A percentile compares a stretch with the other conserved stretches of the same genome.
phyloP scores from a whole-genome alignment of 2,329 filamentous ascomycete genomes.

The Alternaria gaisen region DNA sequence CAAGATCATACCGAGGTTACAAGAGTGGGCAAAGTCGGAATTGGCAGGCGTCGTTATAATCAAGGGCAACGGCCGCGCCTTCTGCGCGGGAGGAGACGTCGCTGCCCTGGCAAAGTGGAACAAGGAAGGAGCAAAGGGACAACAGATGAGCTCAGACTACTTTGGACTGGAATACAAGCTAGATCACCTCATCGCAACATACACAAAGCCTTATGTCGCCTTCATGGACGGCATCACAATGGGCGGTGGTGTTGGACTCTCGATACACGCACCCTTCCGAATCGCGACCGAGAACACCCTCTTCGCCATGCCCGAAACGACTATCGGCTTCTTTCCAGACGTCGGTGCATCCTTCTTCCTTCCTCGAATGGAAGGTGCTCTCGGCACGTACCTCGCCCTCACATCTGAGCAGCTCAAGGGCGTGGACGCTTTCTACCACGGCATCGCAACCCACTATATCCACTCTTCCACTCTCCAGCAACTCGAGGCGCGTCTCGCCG shows the following conservation, averaged over 20 bases:
- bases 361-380: constrained; percentile 82
- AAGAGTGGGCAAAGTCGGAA: constrained; percentile 95
- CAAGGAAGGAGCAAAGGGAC: constrained; percentile 71
- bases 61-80: constrained; percentile 85
- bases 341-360: constrained; percentile 97
- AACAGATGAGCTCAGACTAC: constrained; percentile 80
- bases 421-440: constrained; percentile 86
- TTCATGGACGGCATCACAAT: constrained; percentile 99
- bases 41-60: constrained; percentile 92
- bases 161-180: constrained; percentile 96
- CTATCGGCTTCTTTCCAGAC: constrained; percentile 98
- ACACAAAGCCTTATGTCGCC: constrained; percentile 89
- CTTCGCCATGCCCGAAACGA: constrained; percentile 99
- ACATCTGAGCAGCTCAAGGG: constrained; percentile 86
- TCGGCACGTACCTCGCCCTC: constrained; percentile 92
- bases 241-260: constrained; percentile 95
- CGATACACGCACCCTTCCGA: constrained; percentile 92
- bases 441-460: constrained; percentile 94
- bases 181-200: constrained; percentile 94
- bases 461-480: constrained; percentile 86
- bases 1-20: constrained; percentile 88
- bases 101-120: constrained; percentile 79
- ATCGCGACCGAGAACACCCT: constrained; percentile 95
- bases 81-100: constrained; percentile 96
- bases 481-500: constrained; percentile 84